phyloP scores from a whole-genome alignment of 129 eudicot species.

The Scalesia atractyloides region DNA sequence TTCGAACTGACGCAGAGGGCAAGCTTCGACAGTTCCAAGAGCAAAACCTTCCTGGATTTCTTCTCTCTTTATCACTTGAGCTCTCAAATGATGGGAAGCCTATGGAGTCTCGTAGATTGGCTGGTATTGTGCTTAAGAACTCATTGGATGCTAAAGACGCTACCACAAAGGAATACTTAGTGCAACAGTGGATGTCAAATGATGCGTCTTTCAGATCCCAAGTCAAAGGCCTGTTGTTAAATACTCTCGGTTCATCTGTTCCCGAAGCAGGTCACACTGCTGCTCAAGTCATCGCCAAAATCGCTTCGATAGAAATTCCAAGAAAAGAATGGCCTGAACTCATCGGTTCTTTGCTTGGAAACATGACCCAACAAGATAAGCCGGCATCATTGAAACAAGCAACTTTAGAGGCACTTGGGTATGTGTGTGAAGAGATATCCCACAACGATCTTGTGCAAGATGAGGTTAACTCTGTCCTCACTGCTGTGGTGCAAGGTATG shows the following conservation, averaged over 20 bases:
- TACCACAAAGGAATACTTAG: conserved; percentile 52
- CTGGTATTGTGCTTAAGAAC: conserved; percentile 86
- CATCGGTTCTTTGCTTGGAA: conserved; percentile 56
- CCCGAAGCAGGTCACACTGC: conserved; percentile 81
- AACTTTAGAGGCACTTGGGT: conserved; percentile 82
- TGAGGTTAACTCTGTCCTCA: conserved; percentile 82
- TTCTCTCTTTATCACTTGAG: conserved; percentile 70
- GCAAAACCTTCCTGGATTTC: conserved; percentile 72
- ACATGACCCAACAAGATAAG: conserved; percentile 71
- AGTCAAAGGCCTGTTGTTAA: conserved; percentile 58
- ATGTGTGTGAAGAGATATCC: conserved; percentile 89
- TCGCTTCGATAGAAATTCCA: conserved; percentile 79
- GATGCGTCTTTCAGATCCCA: conserved; percentile 57
- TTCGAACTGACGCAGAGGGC: conserved; percentile 74
- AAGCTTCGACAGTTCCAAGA: conserved; percentile 69
- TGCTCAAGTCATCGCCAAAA: conserved; percentile 84
- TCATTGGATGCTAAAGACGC: conserved; percentile 85
- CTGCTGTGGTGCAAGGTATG: conserved; percentile 96
- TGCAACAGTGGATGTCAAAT: conserved; percentile 69
- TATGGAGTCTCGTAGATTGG: conserved; percentile 72
- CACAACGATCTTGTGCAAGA: conserved; percentile 73
- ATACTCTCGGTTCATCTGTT: conserved; percentile 69
- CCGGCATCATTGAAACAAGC: conserved; percentile 75
- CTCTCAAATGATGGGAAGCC: conserved; percentile 79
- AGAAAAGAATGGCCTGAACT: conserved; percentile 87